A percentile compares a stretch with the other conserved stretches of the same genome.
These are phyloP conservation scores for Withania somnifera DNA, from an alignment of 305 asterid species.

Conservation along the genomic window DNA sequence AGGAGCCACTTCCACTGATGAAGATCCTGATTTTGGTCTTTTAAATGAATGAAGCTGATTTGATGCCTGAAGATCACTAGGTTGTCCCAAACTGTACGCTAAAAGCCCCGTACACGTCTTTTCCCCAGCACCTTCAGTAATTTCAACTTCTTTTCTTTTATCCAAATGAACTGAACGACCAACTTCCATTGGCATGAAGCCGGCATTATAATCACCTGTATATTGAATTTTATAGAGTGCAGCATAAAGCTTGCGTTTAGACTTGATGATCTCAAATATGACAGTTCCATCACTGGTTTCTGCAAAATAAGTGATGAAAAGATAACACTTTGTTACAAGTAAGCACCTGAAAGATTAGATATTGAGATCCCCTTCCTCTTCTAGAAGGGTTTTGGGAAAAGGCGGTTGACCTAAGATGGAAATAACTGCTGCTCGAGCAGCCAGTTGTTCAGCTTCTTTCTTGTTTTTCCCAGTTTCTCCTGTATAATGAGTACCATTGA, in stretches of 20 bases:
- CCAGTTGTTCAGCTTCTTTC: slow-evolving; percentile 64
- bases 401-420: slow-evolving; percentile 34
- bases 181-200: neutral
- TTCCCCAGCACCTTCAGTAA: neutral
- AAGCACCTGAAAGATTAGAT: neutral
- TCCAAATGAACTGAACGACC: neutral
- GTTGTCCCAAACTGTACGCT: slow-evolving; percentile 5
- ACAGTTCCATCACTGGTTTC: slow-evolving; percentile 27
- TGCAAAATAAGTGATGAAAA: slow-evolving; percentile 14
- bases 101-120: neutral
- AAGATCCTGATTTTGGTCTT: slow-evolving; percentile 18
- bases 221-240: slow-evolving; percentile 20
- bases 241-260: slow-evolving; percentile 33
- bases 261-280: slow-evolving; percentile 33
- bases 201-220: neutral
- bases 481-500: slow-evolving; percentile 29
- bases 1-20: slow-evolving; percentile 2
- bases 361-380: neutral
- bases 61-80: neutral
- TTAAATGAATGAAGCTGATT: slow-evolving; percentile 18
- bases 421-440: slow-evolving; percentile 50
- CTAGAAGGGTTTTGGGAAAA: neutral
- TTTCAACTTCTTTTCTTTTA: slow-evolving; percentile 21
- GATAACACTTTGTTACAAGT: neutral
- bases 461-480: slow-evolving; percentile 46